Conservation (phyloP, 805 yeast species). For the Wickerhamomyces rabaulensis region DNA sequence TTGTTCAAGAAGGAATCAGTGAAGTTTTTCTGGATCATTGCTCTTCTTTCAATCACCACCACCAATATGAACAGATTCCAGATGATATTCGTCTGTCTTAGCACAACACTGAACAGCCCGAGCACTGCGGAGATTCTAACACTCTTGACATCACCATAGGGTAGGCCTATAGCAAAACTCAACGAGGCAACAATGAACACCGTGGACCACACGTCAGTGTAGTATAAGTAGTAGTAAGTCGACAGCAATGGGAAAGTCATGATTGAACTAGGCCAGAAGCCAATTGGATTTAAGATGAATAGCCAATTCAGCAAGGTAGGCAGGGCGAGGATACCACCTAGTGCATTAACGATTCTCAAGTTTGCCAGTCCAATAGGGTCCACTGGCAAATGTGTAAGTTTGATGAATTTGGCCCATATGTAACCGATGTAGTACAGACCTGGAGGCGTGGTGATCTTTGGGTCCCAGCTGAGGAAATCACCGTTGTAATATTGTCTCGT, state of each 20-base stretch:
- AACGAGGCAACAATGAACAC: slow-evolving; percentile 56
- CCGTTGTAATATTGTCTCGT: slow-evolving; percentile 52
- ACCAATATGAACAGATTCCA: slow-evolving; percentile 70
- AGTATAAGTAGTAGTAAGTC: slow-evolving; percentile 71
- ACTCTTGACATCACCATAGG: slow-evolving; percentile 30
- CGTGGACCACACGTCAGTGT: slow-evolving; percentile 93
- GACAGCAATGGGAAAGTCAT: slow-evolving; percentile 64
- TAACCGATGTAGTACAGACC: slow-evolving; percentile 64
- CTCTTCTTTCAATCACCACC: slow-evolving; percentile 46
- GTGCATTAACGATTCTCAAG: slow-evolving; percentile 53
- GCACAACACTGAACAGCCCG: slow-evolving; percentile 59
- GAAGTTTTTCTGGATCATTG: slow-evolving; percentile 36
- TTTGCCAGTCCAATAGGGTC: slow-evolving; percentile 31
- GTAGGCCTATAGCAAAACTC: slow-evolving; percentile 38
- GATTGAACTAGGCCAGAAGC: slow-evolving; percentile 38
- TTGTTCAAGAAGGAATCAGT: slow-evolving; percentile 32
- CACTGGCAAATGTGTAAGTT: slow-evolving; percentile 20
- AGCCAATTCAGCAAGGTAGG: slow-evolving; percentile 42
- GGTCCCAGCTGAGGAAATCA: slow-evolving; percentile 68
- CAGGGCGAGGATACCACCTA: slow-evolving; percentile 56
- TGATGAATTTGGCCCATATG: slow-evolving; percentile 25
- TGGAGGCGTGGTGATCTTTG: slow-evolving; percentile 95
- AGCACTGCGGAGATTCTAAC: slow-evolving; percentile 44
- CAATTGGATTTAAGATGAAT: slow-evolving; percentile 34
- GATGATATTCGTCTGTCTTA: slow-evolving; percentile 87